phyloP scores from a whole-genome alignment of 2,329 filamentous ascomycete genomes.

The Orbilia javanica region DNA sequence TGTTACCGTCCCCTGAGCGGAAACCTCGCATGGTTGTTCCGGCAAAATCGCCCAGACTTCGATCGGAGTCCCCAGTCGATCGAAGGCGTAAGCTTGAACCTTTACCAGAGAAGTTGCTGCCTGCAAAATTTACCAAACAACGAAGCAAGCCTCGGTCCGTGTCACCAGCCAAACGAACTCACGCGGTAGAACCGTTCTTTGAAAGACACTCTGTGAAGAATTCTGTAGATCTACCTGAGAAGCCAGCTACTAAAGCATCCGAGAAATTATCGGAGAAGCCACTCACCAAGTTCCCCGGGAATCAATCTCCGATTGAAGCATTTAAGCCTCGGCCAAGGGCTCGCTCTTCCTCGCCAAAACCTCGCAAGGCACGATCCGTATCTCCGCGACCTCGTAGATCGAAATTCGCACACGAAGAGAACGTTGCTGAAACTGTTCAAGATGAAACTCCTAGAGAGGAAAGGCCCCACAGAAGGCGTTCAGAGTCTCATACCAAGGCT shows the following conservation, averaged over 20 bases:
- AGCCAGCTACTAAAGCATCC: neutral
- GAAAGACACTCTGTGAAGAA: neutral
- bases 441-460: neutral
- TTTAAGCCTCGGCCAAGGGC: neutral
- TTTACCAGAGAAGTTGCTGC: neutral
- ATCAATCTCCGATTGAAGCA: neutral
- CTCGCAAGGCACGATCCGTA: neutral
- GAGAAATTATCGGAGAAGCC: neutral
- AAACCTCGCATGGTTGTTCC: neutral
- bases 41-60: constrained; percentile 2
- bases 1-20: neutral
- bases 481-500: constrained; percentile 14
- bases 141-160: constrained; percentile 9
- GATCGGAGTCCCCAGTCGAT: constrained; percentile 36
- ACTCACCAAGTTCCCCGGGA: neutral
- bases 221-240: neutral
- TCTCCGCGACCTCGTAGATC: neutral
- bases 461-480: constrained; percentile 13
- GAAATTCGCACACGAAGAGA: neutral
- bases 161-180: neutral
- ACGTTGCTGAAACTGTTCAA: neutral
- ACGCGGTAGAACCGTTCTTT: neutral
- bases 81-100: neutral
- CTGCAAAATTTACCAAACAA: neutral
- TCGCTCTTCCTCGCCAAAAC: constrained; percentile 16